These are phyloP conservation scores for Sugiyamaella chiloensis DNA, from an alignment of 805 yeast species.

Conservation along the genomic window DNA sequence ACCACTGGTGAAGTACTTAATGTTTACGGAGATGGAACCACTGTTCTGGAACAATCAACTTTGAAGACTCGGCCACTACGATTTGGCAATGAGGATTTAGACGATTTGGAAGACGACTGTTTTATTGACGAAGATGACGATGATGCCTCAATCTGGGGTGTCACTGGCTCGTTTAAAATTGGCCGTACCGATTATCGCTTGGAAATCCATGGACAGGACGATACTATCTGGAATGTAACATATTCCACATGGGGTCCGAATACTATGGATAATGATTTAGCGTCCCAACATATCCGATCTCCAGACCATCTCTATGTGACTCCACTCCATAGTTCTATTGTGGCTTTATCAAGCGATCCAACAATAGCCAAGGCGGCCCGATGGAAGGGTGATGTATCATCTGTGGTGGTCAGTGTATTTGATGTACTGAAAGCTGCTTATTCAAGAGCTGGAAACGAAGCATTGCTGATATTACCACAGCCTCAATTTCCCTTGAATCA, in stretches of 20 bases:
- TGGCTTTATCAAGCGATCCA: conserved; percentile 61
- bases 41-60: not conserved
- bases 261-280: conserved; percentile 62
- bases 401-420: conserved; percentile 71
- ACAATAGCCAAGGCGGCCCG: conserved; percentile 59
- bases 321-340: conserved; percentile 72
- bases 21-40: conserved; percentile 51
- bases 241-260: conserved; percentile 92
- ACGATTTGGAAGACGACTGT: conserved; percentile 26
- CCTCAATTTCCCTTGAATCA: conserved; percentile 29
- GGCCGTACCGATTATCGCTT: conserved; percentile 39
- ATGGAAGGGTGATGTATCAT: conserved; percentile 76
- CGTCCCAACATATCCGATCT: conserved; percentile 43
- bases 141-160: not conserved
- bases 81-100: conserved; percentile 13
- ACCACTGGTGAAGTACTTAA: conserved; percentile 69
- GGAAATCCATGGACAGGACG: conserved; percentile 63
- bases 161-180: conserved; percentile 28
- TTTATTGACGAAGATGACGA: conserved; percentile 7
- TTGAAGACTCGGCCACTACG: not conserved
- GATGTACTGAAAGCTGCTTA: conserved; percentile 54
- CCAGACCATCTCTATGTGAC: conserved; percentile 74
- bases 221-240: conserved; percentile 78
- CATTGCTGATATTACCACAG: conserved; percentile 36
- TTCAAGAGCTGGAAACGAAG: conserved; percentile 15